Conservation (phyloP, 495 filamentous ascomycete genomes). For the Aspergillus ostianus region DNA sequence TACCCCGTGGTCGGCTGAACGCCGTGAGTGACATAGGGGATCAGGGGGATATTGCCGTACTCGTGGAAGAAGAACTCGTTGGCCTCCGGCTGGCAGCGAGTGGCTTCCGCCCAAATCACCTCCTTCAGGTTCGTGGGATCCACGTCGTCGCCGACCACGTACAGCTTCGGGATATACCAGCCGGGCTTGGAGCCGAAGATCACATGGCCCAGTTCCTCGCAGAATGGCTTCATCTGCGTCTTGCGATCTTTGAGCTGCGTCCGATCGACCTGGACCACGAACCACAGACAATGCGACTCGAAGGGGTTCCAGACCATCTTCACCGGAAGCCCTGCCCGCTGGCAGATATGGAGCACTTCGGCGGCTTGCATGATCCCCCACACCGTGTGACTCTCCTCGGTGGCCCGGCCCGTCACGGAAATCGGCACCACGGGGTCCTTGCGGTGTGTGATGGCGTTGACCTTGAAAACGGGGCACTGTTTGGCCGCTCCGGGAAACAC, state of each 20-base stretch:
- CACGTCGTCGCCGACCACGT: slow-evolving; percentile 31
- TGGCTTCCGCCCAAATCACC: slow-evolving; percentile 32
- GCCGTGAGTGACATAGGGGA: slow-evolving; percentile 29
- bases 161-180: slow-evolving; percentile 24
- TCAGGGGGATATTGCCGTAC: slow-evolving; percentile 23
- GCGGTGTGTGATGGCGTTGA: slow-evolving; percentile 37
- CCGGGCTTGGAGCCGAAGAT: slow-evolving; percentile 29
- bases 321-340: slow-evolving; percentile 26
- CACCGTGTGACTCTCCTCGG: slow-evolving; percentile 34
- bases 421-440: slow-evolving; percentile 35
- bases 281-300: slow-evolving; percentile 31
- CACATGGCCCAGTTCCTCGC: slow-evolving; percentile 19
- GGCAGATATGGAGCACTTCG: slow-evolving; percentile 30
- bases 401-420: slow-evolving; percentile 24
- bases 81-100: slow-evolving; percentile 26
- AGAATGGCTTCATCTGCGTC: slow-evolving; percentile 21
- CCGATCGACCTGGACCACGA: slow-evolving; percentile 26
- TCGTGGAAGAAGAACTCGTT: slow-evolving; percentile 33
- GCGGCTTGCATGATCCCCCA: slow-evolving; percentile 27
- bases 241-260: slow-evolving; percentile 19
- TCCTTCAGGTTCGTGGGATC: slow-evolving; percentile 24
- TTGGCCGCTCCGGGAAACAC: slow-evolving; percentile 31
- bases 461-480: slow-evolving; percentile 30
- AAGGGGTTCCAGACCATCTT: slow-evolving; percentile 24
- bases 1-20: neutral